phyloP scores from a whole-genome alignment of 139 green algal species.

The Pedinophyceae sp. region DNA sequence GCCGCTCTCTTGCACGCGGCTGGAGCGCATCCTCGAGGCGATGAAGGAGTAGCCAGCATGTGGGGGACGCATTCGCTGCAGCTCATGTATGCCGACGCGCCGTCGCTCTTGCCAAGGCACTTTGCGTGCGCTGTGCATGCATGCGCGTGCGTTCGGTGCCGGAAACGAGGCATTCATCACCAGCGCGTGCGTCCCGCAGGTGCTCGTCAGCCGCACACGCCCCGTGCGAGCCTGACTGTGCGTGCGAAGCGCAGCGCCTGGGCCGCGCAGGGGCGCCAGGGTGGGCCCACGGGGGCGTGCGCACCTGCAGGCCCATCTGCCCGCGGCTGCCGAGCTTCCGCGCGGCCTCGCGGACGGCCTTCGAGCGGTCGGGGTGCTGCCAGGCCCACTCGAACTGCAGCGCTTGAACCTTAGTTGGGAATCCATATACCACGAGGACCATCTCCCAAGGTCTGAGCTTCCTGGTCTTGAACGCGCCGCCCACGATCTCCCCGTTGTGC shows the following conservation, averaged over 20 bases:
- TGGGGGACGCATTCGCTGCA: too few species aligned
- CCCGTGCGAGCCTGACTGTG: neutral
- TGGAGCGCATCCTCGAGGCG: too few species aligned
- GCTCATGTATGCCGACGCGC: too few species aligned
- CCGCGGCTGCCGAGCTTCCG: conserved; percentile 16
- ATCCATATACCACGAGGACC: conserved; percentile 78
- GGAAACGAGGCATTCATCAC: neutral
- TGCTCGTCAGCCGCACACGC: neutral
- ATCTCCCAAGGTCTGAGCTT: conserved; percentile 77
- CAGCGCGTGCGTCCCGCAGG: neutral
- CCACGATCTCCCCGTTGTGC: conserved; percentile 77
- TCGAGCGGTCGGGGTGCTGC: conserved; percentile 65
- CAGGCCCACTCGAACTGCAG: conserved; percentile 96
- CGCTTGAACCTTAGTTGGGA: conserved; percentile 56
- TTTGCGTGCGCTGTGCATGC: too few species aligned
- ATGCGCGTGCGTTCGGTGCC: too few species aligned
- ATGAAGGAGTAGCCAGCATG: too few species aligned
- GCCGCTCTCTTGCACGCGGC: too few species aligned
- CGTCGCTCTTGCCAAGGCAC: too few species aligned
- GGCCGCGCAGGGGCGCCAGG: neutral
- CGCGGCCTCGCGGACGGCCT: conserved; percentile 24
- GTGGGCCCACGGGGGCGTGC: neutral
- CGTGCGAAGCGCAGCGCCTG: neutral
- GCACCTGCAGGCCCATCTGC: conserved; percentile 48
- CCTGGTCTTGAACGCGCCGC: conserved; percentile 56